Evolutionary conservation across 2,329 filamentous ascomycete genomes (phyloP).

Genomic region (Bipolaris oryzae): DNA sequence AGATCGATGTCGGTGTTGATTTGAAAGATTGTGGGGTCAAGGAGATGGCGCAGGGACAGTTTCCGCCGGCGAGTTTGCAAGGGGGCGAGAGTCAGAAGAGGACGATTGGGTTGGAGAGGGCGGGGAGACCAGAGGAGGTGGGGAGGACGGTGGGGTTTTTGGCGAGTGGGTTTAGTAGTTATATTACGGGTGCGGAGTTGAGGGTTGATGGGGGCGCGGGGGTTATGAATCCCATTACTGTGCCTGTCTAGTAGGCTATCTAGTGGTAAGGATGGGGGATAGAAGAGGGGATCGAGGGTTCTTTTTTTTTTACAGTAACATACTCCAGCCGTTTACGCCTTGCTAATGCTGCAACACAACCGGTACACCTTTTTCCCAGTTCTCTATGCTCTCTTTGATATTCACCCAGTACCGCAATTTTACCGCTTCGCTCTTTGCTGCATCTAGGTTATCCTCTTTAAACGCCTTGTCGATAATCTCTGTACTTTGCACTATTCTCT

Average conservation of each 20-base stretch:
- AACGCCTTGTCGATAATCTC: conserved; percentile 68
- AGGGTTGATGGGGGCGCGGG: conserved; percentile 66
- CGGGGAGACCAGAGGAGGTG: conserved; percentile 64
- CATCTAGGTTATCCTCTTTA: conserved; percentile 66
- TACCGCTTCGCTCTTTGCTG: conserved; percentile 74
- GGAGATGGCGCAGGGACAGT: conserved; percentile 58
- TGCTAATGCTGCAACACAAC: conserved; percentile 61
- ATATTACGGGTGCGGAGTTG: conserved; percentile 67
- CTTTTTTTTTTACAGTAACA: neutral
- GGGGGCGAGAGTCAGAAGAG: conserved; percentile 55
- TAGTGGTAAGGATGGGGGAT: too few relatives aligned
- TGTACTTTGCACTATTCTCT: conserved; percentile 69
- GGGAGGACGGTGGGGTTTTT: conserved; percentile 66
- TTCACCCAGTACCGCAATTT: conserved; percentile 89
- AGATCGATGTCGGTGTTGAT: conserved; percentile 56
- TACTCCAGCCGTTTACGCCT: neutral
- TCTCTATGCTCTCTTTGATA: conserved; percentile 76
- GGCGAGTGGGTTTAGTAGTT: conserved; percentile 66
- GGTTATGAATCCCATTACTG: conserved; percentile 49
- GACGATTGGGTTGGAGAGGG: conserved; percentile 63
- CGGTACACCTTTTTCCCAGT: conserved; percentile 81
- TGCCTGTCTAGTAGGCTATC: conserved; percentile 33
- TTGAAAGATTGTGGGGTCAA: conserved; percentile 47
- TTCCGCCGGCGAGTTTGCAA: conserved; percentile 62
- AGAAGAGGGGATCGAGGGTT: neutral